These are phyloP conservation scores for Telopea speciosissima DNA, from an alignment of 177 flowering plant genomes.

Conservation along the genomic window DNA sequence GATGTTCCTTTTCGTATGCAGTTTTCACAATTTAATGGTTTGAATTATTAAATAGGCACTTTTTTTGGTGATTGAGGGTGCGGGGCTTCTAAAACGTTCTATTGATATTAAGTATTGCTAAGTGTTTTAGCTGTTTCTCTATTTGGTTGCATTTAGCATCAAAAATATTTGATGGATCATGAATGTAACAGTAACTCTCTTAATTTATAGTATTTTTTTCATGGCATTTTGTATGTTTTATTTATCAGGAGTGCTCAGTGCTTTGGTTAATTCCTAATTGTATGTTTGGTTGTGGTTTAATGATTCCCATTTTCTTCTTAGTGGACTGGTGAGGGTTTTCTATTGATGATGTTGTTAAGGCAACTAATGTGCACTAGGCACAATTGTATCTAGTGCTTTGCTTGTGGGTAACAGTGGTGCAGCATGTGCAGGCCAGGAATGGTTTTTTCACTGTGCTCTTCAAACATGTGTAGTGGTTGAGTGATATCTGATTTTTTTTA, in stretches of 20 bases:
- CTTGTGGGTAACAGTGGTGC: no score
- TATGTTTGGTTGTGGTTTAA: not conserved
- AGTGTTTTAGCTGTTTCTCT: not conserved
- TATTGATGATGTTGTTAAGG: not conserved
- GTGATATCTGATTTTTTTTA: not conserved
- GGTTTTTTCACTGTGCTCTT: not conserved
- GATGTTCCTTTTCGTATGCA: no score
- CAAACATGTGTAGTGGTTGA: not conserved
- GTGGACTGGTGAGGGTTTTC: not conserved
- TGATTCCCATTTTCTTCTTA: not conserved
- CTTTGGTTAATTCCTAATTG: no score
- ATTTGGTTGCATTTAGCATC: no score
- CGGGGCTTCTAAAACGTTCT: no score
- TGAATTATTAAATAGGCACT: no score
- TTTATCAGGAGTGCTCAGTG: not conserved
- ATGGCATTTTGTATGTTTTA: not conserved
- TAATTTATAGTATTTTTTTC: not conserved
- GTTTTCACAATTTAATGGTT: no score
- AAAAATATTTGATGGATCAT: not conserved
- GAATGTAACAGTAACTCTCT: not conserved
- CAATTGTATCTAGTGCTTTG: no score
- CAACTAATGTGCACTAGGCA: not conserved
- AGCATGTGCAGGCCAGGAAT: not conserved
- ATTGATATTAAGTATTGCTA: not conserved
- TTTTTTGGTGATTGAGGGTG: no score